Base-by-base conservation (phyloP, 805 yeast genomes). In the Suhomyces emberorum region DNA sequence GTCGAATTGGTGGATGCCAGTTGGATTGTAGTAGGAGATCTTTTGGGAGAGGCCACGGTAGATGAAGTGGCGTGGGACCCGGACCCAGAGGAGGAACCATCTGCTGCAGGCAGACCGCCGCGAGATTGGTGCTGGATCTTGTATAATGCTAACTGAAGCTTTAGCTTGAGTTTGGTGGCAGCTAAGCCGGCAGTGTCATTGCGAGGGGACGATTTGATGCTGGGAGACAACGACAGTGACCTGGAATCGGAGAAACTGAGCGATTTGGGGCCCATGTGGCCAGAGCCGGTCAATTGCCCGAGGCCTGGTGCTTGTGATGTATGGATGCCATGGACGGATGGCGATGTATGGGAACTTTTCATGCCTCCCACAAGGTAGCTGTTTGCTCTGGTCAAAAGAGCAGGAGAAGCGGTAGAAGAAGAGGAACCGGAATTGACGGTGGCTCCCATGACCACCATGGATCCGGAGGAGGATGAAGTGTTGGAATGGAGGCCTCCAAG, bases 111-210 rank as follows among this genome's bases (percentile, higher is more conserved):
- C n/a, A 18, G 23, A 14, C 23, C 21, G 12, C 6, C 15, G 6
- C 15, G n/a, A 4, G 17, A 6, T 35, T 37, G 38, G 41, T 41
- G 51, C 43, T 63, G 65, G 22, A 68, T 42, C 46, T 66, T 68
- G 51, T 59, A 64, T 25, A 66, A 46, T 2, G 74, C 74, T 43
- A 67, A 48, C 42, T 63, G 72, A 27, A 68, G 51, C 47, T 66
- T 67, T 39, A 67, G 54, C 52, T 65, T 68, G 48, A 68, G 55
- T 44, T 66, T 66, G 15, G 69, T 61, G 21, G 72, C 74, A 8
- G 70, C 69, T 49, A 65, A 54, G 19, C 62, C 65, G 5, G 67
- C 69, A 37, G 58, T 48, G 39, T 55, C 61, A 44, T 53, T 60
- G 20, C 46, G 46, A 46, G 38, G 38, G 16, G 28, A 16, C 20